Evolutionary conservation across 805 yeast genomes (phyloP), one percentile per base, ranked within the genome.

Genomic region (Candida sithepensis): DNA sequence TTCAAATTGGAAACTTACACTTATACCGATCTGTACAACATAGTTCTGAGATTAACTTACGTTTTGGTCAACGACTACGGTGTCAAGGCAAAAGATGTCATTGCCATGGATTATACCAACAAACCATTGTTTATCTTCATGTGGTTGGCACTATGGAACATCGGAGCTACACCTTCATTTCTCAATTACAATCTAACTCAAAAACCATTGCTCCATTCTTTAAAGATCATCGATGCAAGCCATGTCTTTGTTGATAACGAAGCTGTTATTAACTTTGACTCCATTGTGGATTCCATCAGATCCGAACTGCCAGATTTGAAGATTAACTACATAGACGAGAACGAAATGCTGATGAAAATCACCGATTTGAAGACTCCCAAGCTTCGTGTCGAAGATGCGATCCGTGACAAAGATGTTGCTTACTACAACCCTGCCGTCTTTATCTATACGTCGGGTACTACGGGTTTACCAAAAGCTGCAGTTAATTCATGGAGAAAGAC

Each of bases 391-490:
- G 67, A 72, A 0, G 82, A 82, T 55, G 55, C 66, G 8, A 66
- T 78, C 9, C 78, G 96, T 66, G 78, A 86, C 54, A 77, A 79
- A 8, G 66, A 67, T 8, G 81, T 81, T 44, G 65, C 72, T 12
- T 85, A 84, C 61, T 78, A 72, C 54, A 77, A 80, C 46, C 77
- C 92, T 3, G 83, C 86, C 19, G 77, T 84, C 54, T 74, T 88
- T 54, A 88, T 91, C 44, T 91, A 84, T 65, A 91, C 98, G 0
- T 87, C 96, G 0, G 98, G 98, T 36, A 92, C 97, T 6, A 88
- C 97, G 0, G 97, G 97, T 0, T 69, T 91, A 51, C 97, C 98
- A 14, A 91, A 91, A 66, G 86, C 97, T 4, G 97, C 96, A 2
- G 85, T 87, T 47, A 83, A 91, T 82, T 84, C 94, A 4, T 90